Percentiles rank a stretch among this genome's conserved stretches.
These are phyloP conservation scores for Musa troglodytarum DNA, from an alignment of 176 grass and related monocot genomes.

Conservation along the genomic window DNA sequence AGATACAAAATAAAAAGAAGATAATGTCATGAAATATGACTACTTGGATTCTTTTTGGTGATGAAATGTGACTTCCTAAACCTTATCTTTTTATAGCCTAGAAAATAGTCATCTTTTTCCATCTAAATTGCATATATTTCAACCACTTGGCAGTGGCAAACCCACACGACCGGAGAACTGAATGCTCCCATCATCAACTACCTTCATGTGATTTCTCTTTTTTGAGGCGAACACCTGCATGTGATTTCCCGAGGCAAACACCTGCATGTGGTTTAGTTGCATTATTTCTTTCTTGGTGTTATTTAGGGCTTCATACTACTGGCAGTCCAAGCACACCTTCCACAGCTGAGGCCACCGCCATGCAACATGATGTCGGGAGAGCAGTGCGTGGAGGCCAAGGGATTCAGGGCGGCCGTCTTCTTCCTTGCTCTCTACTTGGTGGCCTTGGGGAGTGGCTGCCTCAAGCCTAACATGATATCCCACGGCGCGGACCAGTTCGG, in stretches of 20 bases:
- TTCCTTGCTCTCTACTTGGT: conserved; percentile 81
- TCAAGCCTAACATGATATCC: conserved; percentile 84
- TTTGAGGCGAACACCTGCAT: neutral
- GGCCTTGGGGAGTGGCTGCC: conserved; percentile 75
- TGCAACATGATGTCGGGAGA: conserved; percentile 53
- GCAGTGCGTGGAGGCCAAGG: conserved; percentile 43
- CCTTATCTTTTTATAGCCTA: neutral
- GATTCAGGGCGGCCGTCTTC: conserved; percentile 54
- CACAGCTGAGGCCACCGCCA: conserved; percentile 62
- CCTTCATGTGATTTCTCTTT: no score
- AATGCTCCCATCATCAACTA: no score
- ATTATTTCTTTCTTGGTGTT: neutral
- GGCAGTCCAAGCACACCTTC: conserved; percentile 68
- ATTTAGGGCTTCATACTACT: conserved; percentile 68
- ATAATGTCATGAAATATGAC: no score
- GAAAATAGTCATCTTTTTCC: no score
- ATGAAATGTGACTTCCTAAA: neutral
- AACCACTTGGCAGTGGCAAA: neutral
- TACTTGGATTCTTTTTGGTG: neutral
- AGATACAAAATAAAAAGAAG: no score
- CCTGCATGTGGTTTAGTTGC: neutral
- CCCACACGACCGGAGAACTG: neutral
- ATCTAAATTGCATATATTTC: neutral
- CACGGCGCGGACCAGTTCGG: conserved; percentile 75
- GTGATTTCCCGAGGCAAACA: neutral